These are phyloP conservation scores for Thraustotheca clavata DNA, from an alignment of 352 stramenopile species.

Conservation along the genomic window DNA sequence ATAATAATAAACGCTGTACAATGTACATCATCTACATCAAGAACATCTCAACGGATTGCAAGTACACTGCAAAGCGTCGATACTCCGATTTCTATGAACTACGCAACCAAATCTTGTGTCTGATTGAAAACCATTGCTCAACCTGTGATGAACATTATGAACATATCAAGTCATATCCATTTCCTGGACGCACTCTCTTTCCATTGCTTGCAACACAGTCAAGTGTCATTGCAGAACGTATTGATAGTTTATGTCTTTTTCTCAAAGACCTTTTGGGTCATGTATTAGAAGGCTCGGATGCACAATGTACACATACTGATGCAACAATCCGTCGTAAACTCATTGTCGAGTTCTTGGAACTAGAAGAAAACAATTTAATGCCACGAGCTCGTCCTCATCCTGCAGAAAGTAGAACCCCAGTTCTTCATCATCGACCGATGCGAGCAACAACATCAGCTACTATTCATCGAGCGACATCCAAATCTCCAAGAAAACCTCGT, in stretches of 20 bases:
- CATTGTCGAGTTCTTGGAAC: constrained; percentile 65
- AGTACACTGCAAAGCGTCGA: constrained; percentile 65
- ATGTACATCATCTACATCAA: constrained; percentile 81
- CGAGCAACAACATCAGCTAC: constrained; percentile 28
- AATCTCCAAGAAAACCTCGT: not conserved
- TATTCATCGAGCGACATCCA: constrained; percentile 33
- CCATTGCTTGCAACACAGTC: constrained; percentile 41
- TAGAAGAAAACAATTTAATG: constrained; percentile 46
- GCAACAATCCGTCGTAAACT: constrained; percentile 64
- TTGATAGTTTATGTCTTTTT: constrained; percentile 74
- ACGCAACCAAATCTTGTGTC: constrained; percentile 72
- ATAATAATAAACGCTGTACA: constrained; percentile 52
- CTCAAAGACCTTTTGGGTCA: constrained; percentile 36
- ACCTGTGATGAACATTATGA: constrained; percentile 53
- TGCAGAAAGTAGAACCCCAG: constrained; percentile 20
- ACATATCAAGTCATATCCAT: constrained; percentile 69
- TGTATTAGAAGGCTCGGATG: constrained; percentile 59
- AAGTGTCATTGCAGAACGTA: constrained; percentile 73
- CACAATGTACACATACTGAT: constrained; percentile 52
- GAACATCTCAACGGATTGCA: constrained; percentile 57
- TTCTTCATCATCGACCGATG: constrained; percentile 24
- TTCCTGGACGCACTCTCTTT: constrained; percentile 62
- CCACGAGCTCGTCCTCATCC: constrained; percentile 25
- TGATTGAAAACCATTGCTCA: constrained; percentile 67
- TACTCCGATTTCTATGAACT: constrained; percentile 84